Evolutionary conservation across 1,139 yeast species (phyloP).

Genomic region (Kurtzmaniella natalensis): DNA sequence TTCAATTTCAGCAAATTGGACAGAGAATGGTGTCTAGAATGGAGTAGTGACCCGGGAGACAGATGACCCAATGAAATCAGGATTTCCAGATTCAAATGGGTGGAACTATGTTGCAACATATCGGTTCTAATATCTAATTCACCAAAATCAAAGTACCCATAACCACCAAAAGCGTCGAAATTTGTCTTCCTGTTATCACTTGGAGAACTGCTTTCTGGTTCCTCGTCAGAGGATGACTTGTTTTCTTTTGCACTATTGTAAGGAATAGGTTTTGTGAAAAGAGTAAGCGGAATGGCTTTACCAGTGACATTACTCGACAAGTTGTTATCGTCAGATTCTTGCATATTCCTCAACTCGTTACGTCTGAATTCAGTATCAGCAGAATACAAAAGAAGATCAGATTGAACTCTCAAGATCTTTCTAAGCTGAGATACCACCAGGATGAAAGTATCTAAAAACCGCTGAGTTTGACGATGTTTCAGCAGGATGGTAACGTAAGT

Average conservation of each 20-base stretch:
- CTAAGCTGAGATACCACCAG: constrained; percentile 57
- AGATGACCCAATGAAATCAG: constrained; percentile 12
- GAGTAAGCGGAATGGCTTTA: constrained; percentile 8
- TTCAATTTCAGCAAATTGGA: constrained; percentile 21
- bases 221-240: constrained; percentile 6
- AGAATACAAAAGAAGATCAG: constrained; percentile 29
- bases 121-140: constrained; percentile 39
- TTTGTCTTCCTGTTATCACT: constrained; percentile 11
- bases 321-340: constrained; percentile 28
- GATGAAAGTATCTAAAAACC: constrained; percentile 60
- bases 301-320: constrained; percentile 1
- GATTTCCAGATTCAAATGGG: constrained; percentile 25
- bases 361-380: constrained; percentile 34
- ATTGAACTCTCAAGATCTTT: constrained; percentile 36
- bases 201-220: constrained; percentile 4
- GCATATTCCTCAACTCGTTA: constrained; percentile 29
- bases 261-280: constrained; percentile 20
- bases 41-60: constrained; percentile 9
- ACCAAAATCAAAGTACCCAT: constrained; percentile 73
- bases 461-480: constrained; percentile 67
- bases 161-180: constrained; percentile 56
- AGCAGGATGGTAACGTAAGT: constrained; percentile 62
- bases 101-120: constrained; percentile 26
- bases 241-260: constrained; percentile 8
- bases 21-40: constrained; percentile 30